These are phyloP conservation scores for Nicotiana tomentosiformis DNA, from an alignment of 257 asterid genomes.

Conservation along the genomic window DNA sequence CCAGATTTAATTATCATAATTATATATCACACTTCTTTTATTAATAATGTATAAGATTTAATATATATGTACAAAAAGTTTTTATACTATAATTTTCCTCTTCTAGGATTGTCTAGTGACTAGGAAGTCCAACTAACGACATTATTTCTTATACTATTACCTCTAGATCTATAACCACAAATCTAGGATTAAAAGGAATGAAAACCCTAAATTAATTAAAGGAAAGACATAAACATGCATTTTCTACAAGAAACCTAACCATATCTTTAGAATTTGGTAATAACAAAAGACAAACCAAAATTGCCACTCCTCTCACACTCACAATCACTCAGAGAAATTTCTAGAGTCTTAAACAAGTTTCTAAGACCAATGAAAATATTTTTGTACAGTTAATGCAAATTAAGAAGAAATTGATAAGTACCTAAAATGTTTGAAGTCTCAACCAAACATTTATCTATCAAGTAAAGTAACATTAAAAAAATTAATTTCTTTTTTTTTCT, in stretches of 20 bases:
- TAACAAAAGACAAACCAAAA: not conserved
- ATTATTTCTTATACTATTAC: not conserved
- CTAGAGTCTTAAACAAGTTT: not conserved
- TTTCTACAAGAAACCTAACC: constrained; percentile 20
- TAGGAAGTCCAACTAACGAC: not conserved
- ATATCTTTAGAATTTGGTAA: constrained; percentile 15
- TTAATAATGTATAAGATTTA: too few relatives aligned
- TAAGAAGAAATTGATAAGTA: not conserved
- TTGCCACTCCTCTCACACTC: not conserved
- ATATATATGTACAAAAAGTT: too few relatives aligned
- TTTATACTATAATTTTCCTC: too few relatives aligned
- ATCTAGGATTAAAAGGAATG: not conserved
- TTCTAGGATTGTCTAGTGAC: not conserved
- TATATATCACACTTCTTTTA: too few relatives aligned
- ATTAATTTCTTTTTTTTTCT: too few relatives aligned
- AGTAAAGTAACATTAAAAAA: not conserved
- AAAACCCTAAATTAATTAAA: not conserved
- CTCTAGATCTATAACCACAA: not conserved
- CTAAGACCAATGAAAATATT: not conserved
- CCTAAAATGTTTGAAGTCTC: not conserved
- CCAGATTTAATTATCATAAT: too few relatives aligned
- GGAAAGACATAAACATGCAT: not conserved
- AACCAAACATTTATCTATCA: not conserved
- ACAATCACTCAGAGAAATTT: not conserved
- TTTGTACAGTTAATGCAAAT: not conserved